Conservation (phyloP, 805 yeast species). For the Candida boleticola region DNA sequence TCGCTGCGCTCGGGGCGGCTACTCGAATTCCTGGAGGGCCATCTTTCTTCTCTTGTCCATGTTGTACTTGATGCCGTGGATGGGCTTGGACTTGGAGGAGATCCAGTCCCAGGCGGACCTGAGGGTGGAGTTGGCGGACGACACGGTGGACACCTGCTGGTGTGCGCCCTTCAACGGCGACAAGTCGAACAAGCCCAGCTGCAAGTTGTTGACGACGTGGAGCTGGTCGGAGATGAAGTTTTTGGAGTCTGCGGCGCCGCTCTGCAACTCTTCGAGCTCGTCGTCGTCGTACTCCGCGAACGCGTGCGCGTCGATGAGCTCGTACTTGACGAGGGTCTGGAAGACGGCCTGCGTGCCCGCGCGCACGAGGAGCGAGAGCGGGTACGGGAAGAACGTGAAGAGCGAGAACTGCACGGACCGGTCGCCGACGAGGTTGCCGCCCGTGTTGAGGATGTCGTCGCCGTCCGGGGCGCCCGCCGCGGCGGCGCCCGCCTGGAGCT, state of each 20-base stretch:
- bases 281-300: constrained; percentile 19
- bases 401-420: constrained; percentile 32
- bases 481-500: background rate
- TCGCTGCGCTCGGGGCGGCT: too few species aligned
- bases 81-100: constrained; percentile 8
- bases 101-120: constrained; percentile 25
- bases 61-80: constrained; percentile 19
- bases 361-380: constrained; percentile 29
- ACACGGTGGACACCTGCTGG: constrained; percentile 27
- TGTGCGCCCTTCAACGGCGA: constrained; percentile 41
- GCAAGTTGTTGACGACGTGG: constrained; percentile 30
- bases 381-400: constrained; percentile 42
- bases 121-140: constrained; percentile 24
- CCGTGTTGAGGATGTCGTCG: background rate
- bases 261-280: constrained; percentile 14
- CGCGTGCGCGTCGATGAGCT: constrained; percentile 21
- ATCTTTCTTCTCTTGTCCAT: constrained; percentile 42
- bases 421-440: constrained; percentile 17
- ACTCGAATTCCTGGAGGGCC: constrained; percentile 41
- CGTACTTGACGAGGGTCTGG: constrained; percentile 15
- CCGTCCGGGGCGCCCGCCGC: constrained; percentile 5
- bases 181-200: constrained; percentile 36
- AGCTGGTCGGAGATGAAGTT: background rate
- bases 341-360: constrained; percentile 19
- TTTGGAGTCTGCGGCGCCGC: background rate